These are phyloP conservation scores for Candolleomyces eurysporus DNA, from an alignment of 768 basidiomycete genomes.

Conservation along the genomic window DNA sequence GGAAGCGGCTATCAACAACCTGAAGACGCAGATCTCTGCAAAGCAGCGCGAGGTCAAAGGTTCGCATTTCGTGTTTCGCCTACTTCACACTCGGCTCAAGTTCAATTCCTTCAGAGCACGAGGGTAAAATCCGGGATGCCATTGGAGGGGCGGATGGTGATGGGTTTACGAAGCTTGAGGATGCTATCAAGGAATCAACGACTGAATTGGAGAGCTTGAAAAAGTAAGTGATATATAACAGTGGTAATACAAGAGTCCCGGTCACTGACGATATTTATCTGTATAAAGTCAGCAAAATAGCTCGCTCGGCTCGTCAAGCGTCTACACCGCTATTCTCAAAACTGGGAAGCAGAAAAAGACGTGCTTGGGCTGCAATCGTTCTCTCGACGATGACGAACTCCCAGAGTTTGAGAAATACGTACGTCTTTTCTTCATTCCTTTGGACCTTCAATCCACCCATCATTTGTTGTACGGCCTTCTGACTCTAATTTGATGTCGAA, in stretches of 20 bases:
- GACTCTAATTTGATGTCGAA: constrained; percentile 23
- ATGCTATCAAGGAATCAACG: constrained; percentile 20
- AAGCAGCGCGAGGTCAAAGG: constrained; percentile 10
- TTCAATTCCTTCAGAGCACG: not conserved
- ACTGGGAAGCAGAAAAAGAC: constrained; percentile 60
- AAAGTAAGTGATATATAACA: constrained; percentile 26
- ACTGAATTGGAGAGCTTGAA: constrained; percentile 45
- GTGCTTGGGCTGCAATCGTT: constrained; percentile 78
- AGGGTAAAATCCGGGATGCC: not conserved
- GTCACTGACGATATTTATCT: no score
- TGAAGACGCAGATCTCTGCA: constrained; percentile 50
- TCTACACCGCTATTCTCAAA: constrained; percentile 55
- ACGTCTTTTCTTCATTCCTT: constrained; percentile 20
- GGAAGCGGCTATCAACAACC: constrained; percentile 58
- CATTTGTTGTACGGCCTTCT: no score
- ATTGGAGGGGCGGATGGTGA: not conserved
- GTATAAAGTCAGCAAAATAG: not conserved
- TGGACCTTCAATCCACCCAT: not conserved
- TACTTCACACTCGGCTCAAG: not conserved
- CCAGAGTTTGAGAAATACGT: constrained; percentile 72
- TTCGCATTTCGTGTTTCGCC: not conserved
- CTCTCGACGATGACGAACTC: constrained; percentile 49
- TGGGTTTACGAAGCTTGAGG: constrained; percentile 16
- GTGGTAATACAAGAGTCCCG: not conserved
- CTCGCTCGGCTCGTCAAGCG: constrained; percentile 10